phyloP scores from a whole-genome alignment of 176 grass and related monocot species.

The Ananas comosus region DNA sequence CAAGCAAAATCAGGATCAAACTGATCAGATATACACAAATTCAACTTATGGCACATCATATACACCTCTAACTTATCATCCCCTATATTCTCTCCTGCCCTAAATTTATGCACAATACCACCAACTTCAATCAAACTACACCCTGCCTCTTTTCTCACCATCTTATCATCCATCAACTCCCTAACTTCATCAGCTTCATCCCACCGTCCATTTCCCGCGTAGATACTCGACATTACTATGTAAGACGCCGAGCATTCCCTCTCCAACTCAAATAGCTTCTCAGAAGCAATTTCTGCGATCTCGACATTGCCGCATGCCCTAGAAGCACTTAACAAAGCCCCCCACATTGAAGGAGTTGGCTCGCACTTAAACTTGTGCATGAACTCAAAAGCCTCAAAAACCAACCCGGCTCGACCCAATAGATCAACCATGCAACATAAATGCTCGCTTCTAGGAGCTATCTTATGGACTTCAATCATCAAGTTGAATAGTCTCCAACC shows the following conservation, averaged over 20 bases:
- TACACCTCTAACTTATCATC: constrained; percentile 17
- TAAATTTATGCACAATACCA: constrained; percentile 31
- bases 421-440: constrained; percentile 50
- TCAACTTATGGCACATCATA: constrained; percentile 22
- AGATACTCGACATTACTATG: constrained; percentile 34
- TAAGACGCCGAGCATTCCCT: constrained; percentile 32
- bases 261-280: constrained; percentile 35
- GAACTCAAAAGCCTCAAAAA: constrained; percentile 30
- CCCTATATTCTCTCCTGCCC: constrained; percentile 7
- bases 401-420: constrained; percentile 33
- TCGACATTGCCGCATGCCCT: constrained; percentile 11
- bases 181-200: constrained; percentile 17
- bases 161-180: constrained; percentile 25
- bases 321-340: constrained; percentile 38
- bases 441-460: constrained; percentile 28
- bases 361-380: constrained; percentile 21
- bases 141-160: constrained; percentile 36
- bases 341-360: constrained; percentile 26
- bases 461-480: constrained; percentile 24
- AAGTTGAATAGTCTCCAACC: constrained; percentile 30
- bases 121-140: constrained; percentile 36
- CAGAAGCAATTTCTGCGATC: constrained; percentile 37
- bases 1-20: not conserved
- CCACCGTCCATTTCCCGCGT: constrained; percentile 26
- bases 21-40: constrained; percentile 21